Evolutionary conservation across 139 green algal genomes (phyloP), one percentile per base, ranked within the genome.

Genomic region (Chlamydomonas applanata): DNA sequence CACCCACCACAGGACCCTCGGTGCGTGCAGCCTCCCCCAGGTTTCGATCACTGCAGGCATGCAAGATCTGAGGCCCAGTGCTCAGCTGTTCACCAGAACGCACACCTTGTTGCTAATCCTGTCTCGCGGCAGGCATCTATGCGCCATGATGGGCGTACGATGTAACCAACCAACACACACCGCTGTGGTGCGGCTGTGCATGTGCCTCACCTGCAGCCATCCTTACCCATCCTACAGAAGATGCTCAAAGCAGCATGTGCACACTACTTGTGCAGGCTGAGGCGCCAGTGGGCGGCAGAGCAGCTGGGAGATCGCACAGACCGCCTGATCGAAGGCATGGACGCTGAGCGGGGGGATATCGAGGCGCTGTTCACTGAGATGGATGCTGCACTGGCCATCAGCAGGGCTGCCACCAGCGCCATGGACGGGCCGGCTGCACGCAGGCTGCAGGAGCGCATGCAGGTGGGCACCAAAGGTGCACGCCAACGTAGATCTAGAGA

Each of bases 311-410:
- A 76, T 49, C 11, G 57, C 17, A 52, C 33, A 36, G 77, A 83
- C 29, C 36, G 69, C 17, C 60, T 91, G 46, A 32, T 92, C 44
- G 52, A 77, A 24, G 34, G 80, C 0, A 79, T 89, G 75, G 72
- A 84, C 0, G 67, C 77, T 4, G 79, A 82, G n/a, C 63, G 61
- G 14, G 77, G 73, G 32, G 84, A 91, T 53, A 25, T 94, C 0
- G 89, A 94, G 24, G 44, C 45, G 1, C 74, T 94, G 36, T 90
- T 92, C 68, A 81, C 80, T 2, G 83, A 91, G 78, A 77, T 94
- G 46, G 86, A 91, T 34, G 82, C 82, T 16, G 73, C 56, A 16
- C 46, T 85, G 20, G 77, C 74, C 22, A 20, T 69, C 3, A 84
- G 78, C 62, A 69, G 79, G 40, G 52, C 75, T 61, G 70, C 74